Base-by-base conservation (phyloP, 805 yeast genomes). In the Wickerhamiella dianesei region DNA sequence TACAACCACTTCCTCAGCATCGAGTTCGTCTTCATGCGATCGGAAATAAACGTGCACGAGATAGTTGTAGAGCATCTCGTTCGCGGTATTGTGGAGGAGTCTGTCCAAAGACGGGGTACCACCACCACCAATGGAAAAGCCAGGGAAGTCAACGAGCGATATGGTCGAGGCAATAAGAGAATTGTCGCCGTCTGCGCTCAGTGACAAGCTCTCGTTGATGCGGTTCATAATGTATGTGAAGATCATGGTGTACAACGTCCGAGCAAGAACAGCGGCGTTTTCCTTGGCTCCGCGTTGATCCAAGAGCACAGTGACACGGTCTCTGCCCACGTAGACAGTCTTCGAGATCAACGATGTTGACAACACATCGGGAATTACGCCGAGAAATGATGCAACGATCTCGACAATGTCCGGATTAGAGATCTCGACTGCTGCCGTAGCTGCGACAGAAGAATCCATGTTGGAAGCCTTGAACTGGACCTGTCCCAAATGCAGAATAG, bases 401-500 rank as follows among this genome's bases (percentile, higher is more conserved):
- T 59, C 59, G 4, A 67, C 52, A 14, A 53, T 56, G 20, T 66
- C 67, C 9, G 53, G 51, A 48, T 65, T 65, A 41, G 55, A 53
- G 37, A 64, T 63, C 44, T 64, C 66, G 2, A 64, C 64, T 2
- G 67, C 66, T 12, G 63, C 63, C 2, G 61, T 51, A 13, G 59
- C 56, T 14, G 65, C 59, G 9, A 64, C 66, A 21, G 63, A 65
- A 12, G 60, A 53, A 44, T 61, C 64, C n/a, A 48, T 48, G 20
- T 59, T 56, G 12, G 63, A 56, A 2, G 61, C 50, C 44, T 57
- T 52, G 56, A 67, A 66, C 47, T 59, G 58, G 20, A 67, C 53
- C 55, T 67, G 71, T n/a, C 71, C 71, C 21, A 67, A 54, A 42
- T 67, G 71, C n/a, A 67, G 55, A 16, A 67, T 62, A 2, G 71